Base-by-base conservation (phyloP, 257 asterid genomes). In the Eucommia ulmoides region DNA sequence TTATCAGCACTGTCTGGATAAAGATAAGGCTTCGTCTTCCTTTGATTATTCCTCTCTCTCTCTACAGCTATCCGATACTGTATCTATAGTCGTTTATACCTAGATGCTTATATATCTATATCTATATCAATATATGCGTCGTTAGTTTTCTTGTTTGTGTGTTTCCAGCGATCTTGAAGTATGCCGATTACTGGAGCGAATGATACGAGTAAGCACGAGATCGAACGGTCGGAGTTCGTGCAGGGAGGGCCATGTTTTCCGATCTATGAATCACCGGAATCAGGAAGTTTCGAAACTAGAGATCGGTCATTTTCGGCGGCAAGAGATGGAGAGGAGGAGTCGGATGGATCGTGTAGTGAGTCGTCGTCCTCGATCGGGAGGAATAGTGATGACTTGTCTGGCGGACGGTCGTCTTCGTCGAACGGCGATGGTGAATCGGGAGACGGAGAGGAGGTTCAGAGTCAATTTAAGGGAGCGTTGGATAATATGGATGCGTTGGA, bases 371-470 rank as follows among this genome's bases (percentile, higher is more conserved):
- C 84, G 23, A 73, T 76, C 45, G 78, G 78, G 10, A 64, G 74
- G 51, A 76, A 73, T 49, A 76, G 84, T 41, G 78, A 75, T 45
- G 75, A 61, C 38, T 33, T 41, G 50, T 51, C 60, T 0, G 53
- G 33, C 60, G 55, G 47, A 42, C 7, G 19, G 45, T 3, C 45
- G 45, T 3, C 12, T n/a, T n/a, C 38, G 8, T 12, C 12, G 6
- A 12, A 26, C 20, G 56, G 54, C 47, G 72, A 46, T 42, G 42
- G 54, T 23, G 57, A 45, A 15, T 35, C 20, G 9, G 50, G 38
- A 1, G 83, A 70, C 35, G 82, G 60, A 15, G 75, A 73, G 16
- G 84, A 76, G 65, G 75, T 70, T 67, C 73, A 64, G 74, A 76
- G 80, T 52, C 61, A 64, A 20, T 70, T 12, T 52, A 70, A 73